phyloP scores from a whole-genome alignment of 306 rosid genomes.

The Cucurbita maxima region DNA sequence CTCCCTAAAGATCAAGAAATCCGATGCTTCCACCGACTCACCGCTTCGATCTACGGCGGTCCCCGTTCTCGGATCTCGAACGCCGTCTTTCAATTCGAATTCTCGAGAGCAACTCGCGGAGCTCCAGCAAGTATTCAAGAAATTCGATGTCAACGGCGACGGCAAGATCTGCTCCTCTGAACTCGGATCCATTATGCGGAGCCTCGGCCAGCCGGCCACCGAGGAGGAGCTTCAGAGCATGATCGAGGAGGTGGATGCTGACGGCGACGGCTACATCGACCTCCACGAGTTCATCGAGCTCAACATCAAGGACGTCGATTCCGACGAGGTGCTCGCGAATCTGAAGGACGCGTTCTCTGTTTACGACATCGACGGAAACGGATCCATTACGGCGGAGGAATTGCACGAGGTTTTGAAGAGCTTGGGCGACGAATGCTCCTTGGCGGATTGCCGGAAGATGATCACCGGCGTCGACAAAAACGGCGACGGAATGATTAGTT shows the following conservation, averaged over 20 bases:
- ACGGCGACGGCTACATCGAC: constrained; percentile 77
- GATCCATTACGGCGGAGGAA: constrained; percentile 81
- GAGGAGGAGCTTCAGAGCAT: constrained; percentile 47
- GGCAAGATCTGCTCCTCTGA: constrained; percentile 82
- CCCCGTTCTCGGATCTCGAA: constrained; percentile 14
- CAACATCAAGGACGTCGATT: constrained; percentile 69
- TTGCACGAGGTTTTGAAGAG: constrained; percentile 51
- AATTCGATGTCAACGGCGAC: constrained; percentile 80
- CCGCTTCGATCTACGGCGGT: neutral
- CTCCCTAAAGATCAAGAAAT: constrained; percentile 34
- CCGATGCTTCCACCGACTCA: neutral
- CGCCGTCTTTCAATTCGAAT: constrained; percentile 12
- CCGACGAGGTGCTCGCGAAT: constrained; percentile 54
- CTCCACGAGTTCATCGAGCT: constrained; percentile 62
- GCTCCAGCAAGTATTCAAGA: constrained; percentile 64
- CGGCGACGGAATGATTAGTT: constrained; percentile 75
- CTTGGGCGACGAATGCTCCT: constrained; percentile 67
- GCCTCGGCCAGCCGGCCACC: constrained; percentile 42
- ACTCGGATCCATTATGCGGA: constrained; percentile 56
- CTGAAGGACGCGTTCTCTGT: constrained; percentile 75
- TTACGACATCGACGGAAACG: constrained; percentile 74
- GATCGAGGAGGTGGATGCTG: constrained; percentile 68
- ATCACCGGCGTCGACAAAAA: constrained; percentile 66
- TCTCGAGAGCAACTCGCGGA: constrained; percentile 33
- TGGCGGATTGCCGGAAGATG: constrained; percentile 74